These are phyloP conservation scores for Rhizomucor pusillus DNA, from an alignment of 371 early-diverging fungal species.

Conservation along the genomic window DNA sequence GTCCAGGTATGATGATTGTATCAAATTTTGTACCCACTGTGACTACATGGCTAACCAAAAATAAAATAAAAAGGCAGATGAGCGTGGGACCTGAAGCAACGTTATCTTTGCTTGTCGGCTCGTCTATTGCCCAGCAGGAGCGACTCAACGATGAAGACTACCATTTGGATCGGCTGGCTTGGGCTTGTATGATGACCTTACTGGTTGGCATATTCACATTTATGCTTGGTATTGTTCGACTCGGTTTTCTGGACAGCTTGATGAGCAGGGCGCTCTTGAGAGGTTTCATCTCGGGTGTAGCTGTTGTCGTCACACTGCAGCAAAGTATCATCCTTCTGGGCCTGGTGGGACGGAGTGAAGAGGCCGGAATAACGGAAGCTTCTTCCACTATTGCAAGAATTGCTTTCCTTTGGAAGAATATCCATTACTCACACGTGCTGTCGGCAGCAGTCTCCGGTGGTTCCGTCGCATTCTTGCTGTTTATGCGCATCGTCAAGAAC, in stretches of 20 bases:
- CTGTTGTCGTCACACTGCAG: conserved; percentile 84
- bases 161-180: conserved; percentile 52
- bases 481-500: conserved; percentile 57
- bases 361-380: conserved; percentile 57
- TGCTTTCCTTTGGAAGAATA: conserved; percentile 51
- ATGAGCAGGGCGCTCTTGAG: conserved; percentile 87
- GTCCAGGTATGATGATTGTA: conserved; percentile 54
- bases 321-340: conserved; percentile 80
- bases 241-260: conserved; percentile 94
- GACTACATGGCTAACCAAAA: neutral
- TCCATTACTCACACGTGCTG: conserved; percentile 57
- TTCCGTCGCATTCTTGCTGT: conserved; percentile 66
- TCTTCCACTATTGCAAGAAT: conserved; percentile 76
- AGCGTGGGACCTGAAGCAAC: conserved; percentile 91
- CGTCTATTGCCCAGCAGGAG: conserved; percentile 62
- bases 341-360: conserved; percentile 42
- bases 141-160: conserved; percentile 33
- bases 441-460: conserved; percentile 69
- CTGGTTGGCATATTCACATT: conserved; percentile 91
- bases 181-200: conserved; percentile 75
- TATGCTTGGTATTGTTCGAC: conserved; percentile 85
- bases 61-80: conserved; percentile 56
- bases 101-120: conserved; percentile 85
- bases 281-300: conserved; percentile 93
- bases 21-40: neutral